These are phyloP conservation scores for Penicillium turbatum DNA, from an alignment of 495 filamentous ascomycete species.

Conservation along the genomic window DNA sequence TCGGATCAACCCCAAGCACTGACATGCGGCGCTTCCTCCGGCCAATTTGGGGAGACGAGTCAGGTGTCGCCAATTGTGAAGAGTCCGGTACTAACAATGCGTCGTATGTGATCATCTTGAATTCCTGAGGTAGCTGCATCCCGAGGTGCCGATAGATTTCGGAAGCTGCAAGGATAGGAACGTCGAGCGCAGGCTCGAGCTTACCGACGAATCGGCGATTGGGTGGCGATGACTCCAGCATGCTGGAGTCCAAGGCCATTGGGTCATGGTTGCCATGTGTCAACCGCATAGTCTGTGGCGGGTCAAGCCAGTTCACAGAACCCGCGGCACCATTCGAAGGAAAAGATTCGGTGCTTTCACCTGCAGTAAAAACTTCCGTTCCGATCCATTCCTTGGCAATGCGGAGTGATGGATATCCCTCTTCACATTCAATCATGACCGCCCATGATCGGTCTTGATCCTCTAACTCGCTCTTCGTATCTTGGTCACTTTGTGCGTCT, in stretches of 20 bases:
- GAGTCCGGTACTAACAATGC: constrained; percentile 56
- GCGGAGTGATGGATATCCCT: constrained; percentile 45
- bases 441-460: constrained; percentile 31
- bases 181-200: constrained; percentile 76
- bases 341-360: constrained; percentile 21
- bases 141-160: constrained; percentile 65
- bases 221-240: constrained; percentile 49
- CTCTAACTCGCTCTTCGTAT: constrained; percentile 16
- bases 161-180: constrained; percentile 63
- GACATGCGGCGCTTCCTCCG: constrained; percentile 33
- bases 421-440: constrained; percentile 45
- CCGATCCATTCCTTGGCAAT: constrained; percentile 46
- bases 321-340: constrained; percentile 19
- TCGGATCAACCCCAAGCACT: constrained; percentile 32
- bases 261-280: constrained; percentile 37
- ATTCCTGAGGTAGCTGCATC: constrained; percentile 49
- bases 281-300: constrained; percentile 43
- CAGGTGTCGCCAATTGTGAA: constrained; percentile 23
- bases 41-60: constrained; percentile 22
- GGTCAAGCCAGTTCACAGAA: constrained; percentile 48
- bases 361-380: constrained; percentile 29
- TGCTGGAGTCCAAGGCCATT: constrained; percentile 44
- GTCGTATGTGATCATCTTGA: constrained; percentile 60
- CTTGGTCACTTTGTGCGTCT: constrained; percentile 26
- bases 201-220: constrained; percentile 78